Evolutionary conservation across 306 rosid genomes (phyloP).

Genomic region (Vigna radiata): DNA sequence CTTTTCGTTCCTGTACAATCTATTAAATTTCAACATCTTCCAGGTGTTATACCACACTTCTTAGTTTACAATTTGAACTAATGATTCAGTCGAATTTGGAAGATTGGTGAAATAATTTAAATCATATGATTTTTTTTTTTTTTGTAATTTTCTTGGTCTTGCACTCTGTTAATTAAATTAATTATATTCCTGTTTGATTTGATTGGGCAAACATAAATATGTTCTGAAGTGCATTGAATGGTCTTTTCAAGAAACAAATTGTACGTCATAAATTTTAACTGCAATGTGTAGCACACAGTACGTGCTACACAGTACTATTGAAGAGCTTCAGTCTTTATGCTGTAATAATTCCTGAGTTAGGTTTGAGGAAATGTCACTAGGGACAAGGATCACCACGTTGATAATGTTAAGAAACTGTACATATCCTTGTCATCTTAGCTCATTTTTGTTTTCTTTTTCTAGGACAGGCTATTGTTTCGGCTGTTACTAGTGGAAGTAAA

Average conservation of each 20-base stretch:
- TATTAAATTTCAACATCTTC: conserved; percentile 23
- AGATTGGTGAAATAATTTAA: conserved; percentile 18
- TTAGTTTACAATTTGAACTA: conserved; percentile 24
- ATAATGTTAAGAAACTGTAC: conserved; percentile 23
- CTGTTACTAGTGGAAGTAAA: conserved; percentile 85
- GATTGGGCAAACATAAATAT: conserved; percentile 21
- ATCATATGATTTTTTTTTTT: not conserved
- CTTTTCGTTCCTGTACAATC: not conserved
- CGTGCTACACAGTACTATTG: conserved; percentile 8
- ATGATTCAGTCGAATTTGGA: not conserved
- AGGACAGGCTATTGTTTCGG: conserved; percentile 84
- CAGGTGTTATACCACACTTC: not conserved
- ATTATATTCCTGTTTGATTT: conserved; percentile 24
- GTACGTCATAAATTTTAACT: not conserved
- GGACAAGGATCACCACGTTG: conserved; percentile 10
- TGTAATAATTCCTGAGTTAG: not conserved
- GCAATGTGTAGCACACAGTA: not conserved
- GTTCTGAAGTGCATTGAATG: not conserved
- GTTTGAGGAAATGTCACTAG: conserved; percentile 19
- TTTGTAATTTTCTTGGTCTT: conserved; percentile 13
- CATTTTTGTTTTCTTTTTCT: conserved; percentile 20
- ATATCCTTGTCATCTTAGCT: conserved; percentile 7
- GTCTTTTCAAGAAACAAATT: not conserved
- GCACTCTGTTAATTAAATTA: not conserved
- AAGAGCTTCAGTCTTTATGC: conserved; percentile 14